A percentile compares a stretch with the other conserved stretches of the same genome.
Conservation (phyloP, 495 filamentous ascomycete species). For the Daldinia concentrica region DNA sequence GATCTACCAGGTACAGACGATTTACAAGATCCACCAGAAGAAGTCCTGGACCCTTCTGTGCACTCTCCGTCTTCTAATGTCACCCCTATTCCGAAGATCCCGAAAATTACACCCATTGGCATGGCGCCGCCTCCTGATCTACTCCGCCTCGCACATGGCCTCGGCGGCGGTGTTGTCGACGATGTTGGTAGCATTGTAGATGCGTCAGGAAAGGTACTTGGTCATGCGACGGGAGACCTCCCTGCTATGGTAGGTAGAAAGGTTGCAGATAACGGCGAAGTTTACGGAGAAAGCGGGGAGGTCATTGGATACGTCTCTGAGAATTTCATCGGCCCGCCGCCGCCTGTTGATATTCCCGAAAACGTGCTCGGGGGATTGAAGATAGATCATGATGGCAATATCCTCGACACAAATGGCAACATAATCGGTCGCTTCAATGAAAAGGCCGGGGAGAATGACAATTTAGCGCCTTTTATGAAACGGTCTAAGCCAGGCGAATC, state of each 20-base stretch:
- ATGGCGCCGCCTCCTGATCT: constrained; percentile 38
- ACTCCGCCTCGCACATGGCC: constrained; percentile 58
- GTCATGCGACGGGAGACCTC: constrained; percentile 57
- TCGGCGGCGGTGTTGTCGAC: constrained; percentile 78
- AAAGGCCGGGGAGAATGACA: constrained; percentile 43
- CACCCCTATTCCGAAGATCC: constrained; percentile 45
- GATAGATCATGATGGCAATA: constrained; percentile 58
- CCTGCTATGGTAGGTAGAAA: constrained; percentile 56
- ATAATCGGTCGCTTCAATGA: constrained; percentile 58
- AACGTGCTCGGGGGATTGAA: constrained; percentile 54
- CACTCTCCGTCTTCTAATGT: constrained; percentile 41
- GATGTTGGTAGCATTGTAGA: constrained; percentile 82
- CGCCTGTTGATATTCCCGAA: constrained; percentile 48
- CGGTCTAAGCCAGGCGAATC: constrained; percentile 28
- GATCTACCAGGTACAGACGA: constrained; percentile 33
- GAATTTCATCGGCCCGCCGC: constrained; percentile 46
- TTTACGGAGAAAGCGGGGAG: constrained; percentile 56
- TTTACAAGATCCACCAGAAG: constrained; percentile 45
- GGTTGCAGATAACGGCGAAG: constrained; percentile 56
- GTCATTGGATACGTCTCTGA: constrained; percentile 59
- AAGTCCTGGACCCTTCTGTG: constrained; percentile 43
- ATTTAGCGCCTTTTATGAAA: constrained; percentile 23
- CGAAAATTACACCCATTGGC: constrained; percentile 42
- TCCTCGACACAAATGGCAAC: constrained; percentile 54
- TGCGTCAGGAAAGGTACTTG: constrained; percentile 54